Evolutionary conservation across 1,139 yeast species (phyloP).

Genomic region (Oligophagozyma castellii): DNA sequence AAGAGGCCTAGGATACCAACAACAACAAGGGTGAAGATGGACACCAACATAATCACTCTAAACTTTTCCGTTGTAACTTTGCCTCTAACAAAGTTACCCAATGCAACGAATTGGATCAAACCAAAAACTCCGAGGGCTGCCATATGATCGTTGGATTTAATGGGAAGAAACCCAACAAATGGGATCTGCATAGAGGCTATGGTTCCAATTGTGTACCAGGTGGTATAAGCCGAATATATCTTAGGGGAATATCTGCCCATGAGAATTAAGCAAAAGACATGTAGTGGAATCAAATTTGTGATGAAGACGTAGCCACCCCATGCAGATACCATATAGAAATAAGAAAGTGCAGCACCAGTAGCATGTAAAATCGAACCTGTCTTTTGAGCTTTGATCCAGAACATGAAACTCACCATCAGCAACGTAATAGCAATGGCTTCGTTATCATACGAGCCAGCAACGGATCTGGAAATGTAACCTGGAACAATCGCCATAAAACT

Average conservation of each 20-base stretch:
- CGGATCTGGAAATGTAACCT: constrained; percentile 95
- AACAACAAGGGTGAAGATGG: constrained; percentile 39
- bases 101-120: constrained; percentile 75
- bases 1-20: constrained; percentile 63
- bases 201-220: constrained; percentile 96
- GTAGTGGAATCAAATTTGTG: constrained; percentile 93
- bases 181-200: constrained; percentile 98
- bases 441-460: constrained; percentile 97
- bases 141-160: constrained; percentile 97
- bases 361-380: constrained; percentile 82
- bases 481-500: constrained; percentile 97
- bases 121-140: constrained; percentile 97
- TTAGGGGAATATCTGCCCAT: constrained; percentile 90
- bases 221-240: constrained; percentile 80
- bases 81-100: constrained; percentile 70
- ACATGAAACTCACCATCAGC: constrained; percentile 86
- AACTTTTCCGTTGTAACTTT: constrained; percentile 66
- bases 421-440: constrained; percentile 97
- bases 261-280: constrained; percentile 73
- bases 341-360: constrained; percentile 70
- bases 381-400: constrained; percentile 91
- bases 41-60: constrained; percentile 51
- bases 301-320: constrained; percentile 99
- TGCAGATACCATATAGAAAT: constrained; percentile 99
- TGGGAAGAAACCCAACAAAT: constrained; percentile 93